These are phyloP conservation scores for Hortaea werneckii DNA, from an alignment of 2,329 filamentous ascomycete species.

Conservation along the genomic window DNA sequence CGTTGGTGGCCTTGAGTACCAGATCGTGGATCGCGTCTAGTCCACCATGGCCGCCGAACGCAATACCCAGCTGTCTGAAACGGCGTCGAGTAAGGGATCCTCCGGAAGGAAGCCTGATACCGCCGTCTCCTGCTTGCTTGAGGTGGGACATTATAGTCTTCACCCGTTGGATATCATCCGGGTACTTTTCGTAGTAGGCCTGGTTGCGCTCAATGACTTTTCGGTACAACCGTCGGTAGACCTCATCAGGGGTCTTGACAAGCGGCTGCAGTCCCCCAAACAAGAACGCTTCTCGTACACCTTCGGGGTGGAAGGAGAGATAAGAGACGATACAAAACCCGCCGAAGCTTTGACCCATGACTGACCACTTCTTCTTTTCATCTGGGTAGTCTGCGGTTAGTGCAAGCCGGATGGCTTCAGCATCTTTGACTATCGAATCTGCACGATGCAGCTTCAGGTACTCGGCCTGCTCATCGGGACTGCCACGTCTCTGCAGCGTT, in stretches of 20 bases:
- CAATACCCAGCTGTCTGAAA: slow-evolving; percentile 67
- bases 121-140: slow-evolving; percentile 42
- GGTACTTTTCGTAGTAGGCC: slow-evolving; percentile 75
- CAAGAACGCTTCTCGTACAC: slow-evolving; percentile 69
- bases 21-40: slow-evolving; percentile 65
- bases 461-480: slow-evolving; percentile 54
- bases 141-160: slow-evolving; percentile 58
- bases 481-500: slow-evolving; percentile 56
- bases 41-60: slow-evolving; percentile 70
- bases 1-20: slow-evolving; percentile 58
- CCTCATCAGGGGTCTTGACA: slow-evolving; percentile 58
- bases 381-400: slow-evolving; percentile 60
- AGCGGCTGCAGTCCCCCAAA: slow-evolving; percentile 77
- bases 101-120: slow-evolving; percentile 59
- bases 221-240: slow-evolving; percentile 62
- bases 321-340: slow-evolving; percentile 81
- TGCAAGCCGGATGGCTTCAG: slow-evolving; percentile 70
- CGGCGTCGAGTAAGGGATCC: slow-evolving; percentile 62
- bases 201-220: slow-evolving; percentile 63
- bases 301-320: slow-evolving; percentile 66
- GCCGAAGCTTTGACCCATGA: slow-evolving; percentile 86
- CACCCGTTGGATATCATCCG: slow-evolving; percentile 63
- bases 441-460: slow-evolving; percentile 81
- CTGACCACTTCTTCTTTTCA: slow-evolving; percentile 67
- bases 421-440: slow-evolving; percentile 81